These are phyloP conservation scores for Gonapodya sp. DNA, from an alignment of 192 early-diverging fungal genomes.

Conservation along the genomic window DNA sequence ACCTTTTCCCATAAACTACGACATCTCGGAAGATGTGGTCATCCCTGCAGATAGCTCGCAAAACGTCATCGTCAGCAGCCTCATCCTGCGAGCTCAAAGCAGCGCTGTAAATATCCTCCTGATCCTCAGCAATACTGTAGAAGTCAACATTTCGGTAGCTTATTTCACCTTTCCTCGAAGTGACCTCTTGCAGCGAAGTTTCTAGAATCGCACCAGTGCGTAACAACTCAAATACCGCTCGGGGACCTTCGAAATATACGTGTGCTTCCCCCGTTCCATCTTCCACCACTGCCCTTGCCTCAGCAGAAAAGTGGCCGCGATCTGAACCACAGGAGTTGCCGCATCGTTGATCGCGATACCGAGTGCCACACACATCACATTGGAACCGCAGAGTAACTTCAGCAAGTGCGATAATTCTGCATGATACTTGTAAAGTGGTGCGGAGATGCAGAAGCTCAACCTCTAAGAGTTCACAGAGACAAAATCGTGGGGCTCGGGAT, in stretches of 20 bases:
- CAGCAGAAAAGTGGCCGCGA: neutral
- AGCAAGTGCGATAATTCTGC: neutral
- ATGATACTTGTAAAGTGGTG: neutral
- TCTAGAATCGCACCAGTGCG: neutral
- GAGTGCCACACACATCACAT: neutral
- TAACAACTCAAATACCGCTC: neutral
- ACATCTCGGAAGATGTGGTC: neutral
- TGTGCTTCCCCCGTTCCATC: neutral
- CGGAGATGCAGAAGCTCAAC: neutral
- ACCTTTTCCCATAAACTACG: neutral
- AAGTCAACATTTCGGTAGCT: neutral
- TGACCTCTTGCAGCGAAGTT: neutral
- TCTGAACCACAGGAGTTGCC: neutral
- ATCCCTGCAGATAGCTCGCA: neutral
- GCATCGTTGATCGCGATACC: neutral
- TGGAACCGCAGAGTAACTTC: neutral
- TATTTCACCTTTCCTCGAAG: neutral
- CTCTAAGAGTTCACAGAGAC: neutral
- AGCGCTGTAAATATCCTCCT: neutral
- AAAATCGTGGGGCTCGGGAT: neutral
- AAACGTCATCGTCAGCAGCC: neutral
- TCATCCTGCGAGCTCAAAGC: neutral
- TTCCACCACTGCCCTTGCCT: neutral
- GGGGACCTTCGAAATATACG: neutral
- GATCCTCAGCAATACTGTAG: neutral